Evolutionary conservation across 768 basidiomycete genomes (phyloP), one percentile per base, ranked within the genome.

Genomic region (Auricularia cornea): DNA sequence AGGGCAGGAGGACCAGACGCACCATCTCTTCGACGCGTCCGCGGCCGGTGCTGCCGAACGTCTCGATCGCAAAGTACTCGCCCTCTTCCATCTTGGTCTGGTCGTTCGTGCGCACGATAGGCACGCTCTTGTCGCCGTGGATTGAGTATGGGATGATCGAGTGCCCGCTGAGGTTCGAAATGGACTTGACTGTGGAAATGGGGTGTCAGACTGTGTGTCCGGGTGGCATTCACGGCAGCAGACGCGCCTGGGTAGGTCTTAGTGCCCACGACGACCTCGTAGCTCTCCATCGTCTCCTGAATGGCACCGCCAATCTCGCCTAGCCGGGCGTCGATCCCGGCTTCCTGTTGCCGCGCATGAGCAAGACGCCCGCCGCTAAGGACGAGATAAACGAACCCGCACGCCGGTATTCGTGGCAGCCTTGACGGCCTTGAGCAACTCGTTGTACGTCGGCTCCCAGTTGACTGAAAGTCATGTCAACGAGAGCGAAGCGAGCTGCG

Each of bases 21-120:
- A 92, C 92, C 65, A 81, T 82, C 70, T 98, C 96, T 18, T 92
- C 81, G 26, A 97, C 92, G 29, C 85, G 81, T 8, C 95, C 97
- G 48, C 89, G 81, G 18, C 97, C 96, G 0, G 96, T 98, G n/a
- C 90, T 92, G 12, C 97, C 97, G 73, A 99, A 99, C 1, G 97
- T 99, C 75, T 99, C 97, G 62, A 99, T 96, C 10, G 97, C 97
- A 73, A 92, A 99, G 72, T 98, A 98, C 70, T 98, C 97, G 44
- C 95, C 97, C 75, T 99, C 97, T 71, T 98, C 97, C 97, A 99
- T 99, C 77, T 92, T 96, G 16, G 90, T 92, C 65, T 88, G 85
- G 71, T 97, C 94, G 33, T 88, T 83, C 63, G 89, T 93, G 73
- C 89, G 92, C 54, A 97, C 91, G 54, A 98, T 84, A 38, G 92